Evolutionary conservation across 1,139 yeast species (phyloP), one percentile per base, ranked within the genome.

Genomic region (Candida albicans): DNA sequence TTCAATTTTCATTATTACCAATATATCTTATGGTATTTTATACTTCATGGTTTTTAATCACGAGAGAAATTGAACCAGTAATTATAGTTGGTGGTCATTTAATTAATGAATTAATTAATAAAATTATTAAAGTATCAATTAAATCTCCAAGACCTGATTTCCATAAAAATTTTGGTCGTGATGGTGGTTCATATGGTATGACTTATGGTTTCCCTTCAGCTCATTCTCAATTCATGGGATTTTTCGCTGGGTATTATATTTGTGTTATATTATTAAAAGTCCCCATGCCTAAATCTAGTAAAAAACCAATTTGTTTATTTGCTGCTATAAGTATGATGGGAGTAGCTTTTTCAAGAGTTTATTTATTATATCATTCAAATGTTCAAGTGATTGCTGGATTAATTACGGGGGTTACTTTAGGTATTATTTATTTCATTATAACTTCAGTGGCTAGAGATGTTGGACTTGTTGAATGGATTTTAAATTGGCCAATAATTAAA

Each of bases 181-280:
- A 36, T 10, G 77, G 50, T 10, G 77, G 50, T 12, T 63, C 75
- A 50, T 64, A 66, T 65, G 74, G 57, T 36, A 70, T 82, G 42
- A 86, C 88, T 1, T 89, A 85, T 61, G 99, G 99, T 0, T 91
- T 93, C 98, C 99, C 99, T 0, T 83, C 93, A 44, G 96, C 98
- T 1, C 99, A 93, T 63, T 82, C 96, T 0, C 99, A 93, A 65
- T 93, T 91, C 64, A 87, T 90, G 90, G 95, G 96, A 1, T 93
- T 83, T 62, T 83, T 86, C 55, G 79, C 84, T 12, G 75, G 82
- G 3, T 90, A 88, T 62, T 70, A 81, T 45, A 59, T 75, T 8
- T 71, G 88, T 51, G 59, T 64, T 10, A 40, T 70, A 8, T 29
- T 67, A 9, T 61, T 64, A 48, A 65, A 64, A 50, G 57, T 71